Percentiles rank a stretch among this genome's conserved stretches.
phyloP scores from a whole-genome alignment of 148 eudicot genomes.

The Fagopyrum esculentum region DNA sequence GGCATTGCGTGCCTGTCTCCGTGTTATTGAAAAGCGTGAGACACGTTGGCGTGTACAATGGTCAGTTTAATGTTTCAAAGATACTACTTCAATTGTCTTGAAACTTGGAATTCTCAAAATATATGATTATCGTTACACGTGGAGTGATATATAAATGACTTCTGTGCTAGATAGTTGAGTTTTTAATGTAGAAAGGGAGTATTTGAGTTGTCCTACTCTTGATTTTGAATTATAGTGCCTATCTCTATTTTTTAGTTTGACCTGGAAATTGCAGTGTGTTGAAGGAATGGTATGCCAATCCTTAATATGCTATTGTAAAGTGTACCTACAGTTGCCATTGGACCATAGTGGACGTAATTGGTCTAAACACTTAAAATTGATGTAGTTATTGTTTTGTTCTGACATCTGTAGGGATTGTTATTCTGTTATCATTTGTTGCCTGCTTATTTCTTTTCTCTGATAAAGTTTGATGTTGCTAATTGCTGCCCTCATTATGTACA shows the following conservation, averaged over 20 bases:
- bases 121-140: background rate
- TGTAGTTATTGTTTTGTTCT: background rate
- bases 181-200: background rate
- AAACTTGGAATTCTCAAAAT: background rate
- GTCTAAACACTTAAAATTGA: background rate
- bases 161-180: background rate
- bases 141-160: background rate
- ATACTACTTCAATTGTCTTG: background rate
- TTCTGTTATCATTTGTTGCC: background rate
- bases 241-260: background rate
- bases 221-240: constrained; percentile 4
- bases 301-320: background rate
- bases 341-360: background rate
- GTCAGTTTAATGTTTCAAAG: constrained; percentile 29
- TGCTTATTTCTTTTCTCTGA: background rate
- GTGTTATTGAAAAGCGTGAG: constrained; percentile 95
- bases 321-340: background rate
- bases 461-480: background rate
- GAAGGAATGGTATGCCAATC: background rate
- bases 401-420: background rate
- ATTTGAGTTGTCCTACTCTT: background rate
- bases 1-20: constrained; percentile 97
- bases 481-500: background rate
- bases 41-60: constrained; percentile 99
- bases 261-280: background rate